Evolutionary conservation across 148 eudicot species (phyloP).

Genomic region (Fallopia convolvulus): DNA sequence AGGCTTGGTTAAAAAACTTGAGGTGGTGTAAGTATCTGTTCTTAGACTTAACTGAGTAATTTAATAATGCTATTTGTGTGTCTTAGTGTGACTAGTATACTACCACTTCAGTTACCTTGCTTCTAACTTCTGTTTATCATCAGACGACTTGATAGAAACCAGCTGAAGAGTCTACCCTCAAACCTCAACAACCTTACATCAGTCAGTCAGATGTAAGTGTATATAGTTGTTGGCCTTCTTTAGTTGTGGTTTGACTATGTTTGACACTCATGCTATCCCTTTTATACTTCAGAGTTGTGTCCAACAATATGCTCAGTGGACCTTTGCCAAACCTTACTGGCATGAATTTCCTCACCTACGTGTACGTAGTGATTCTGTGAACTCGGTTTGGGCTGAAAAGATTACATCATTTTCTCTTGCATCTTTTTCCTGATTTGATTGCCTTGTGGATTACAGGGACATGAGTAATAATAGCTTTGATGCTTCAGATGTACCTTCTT

Average conservation of each 20-base stretch:
- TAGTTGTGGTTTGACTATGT: not conserved
- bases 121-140: slow-evolving; percentile 11
- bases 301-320: slow-evolving; percentile 50
- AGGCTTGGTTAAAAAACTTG: slow-evolving; percentile 44
- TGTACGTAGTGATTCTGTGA: slow-evolving; percentile 29
- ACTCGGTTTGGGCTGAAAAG: not conserved
- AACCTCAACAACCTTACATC: slow-evolving; percentile 48
- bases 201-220: slow-evolving; percentile 50
- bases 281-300: slow-evolving; percentile 38
- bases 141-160: slow-evolving; percentile 77
- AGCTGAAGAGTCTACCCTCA: slow-evolving; percentile 46
- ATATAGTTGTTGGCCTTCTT: not conserved
- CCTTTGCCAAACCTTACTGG: slow-evolving; percentile 56
- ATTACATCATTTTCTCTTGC: not conserved
- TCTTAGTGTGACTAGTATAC: no score
- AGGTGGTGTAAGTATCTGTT: slow-evolving; percentile 63
- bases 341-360: slow-evolving; percentile 39
- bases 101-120: not conserved
- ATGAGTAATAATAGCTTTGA: slow-evolving; percentile 66
- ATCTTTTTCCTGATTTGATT: not conserved
- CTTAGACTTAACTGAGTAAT: not conserved
- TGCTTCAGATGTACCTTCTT: slow-evolving; percentile 39
- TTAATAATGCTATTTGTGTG: not conserved
- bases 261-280: not conserved
- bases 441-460: slow-evolving; percentile 42